Conservation (phyloP, 352 stramenopile genomes). For the Phytophthora hibernalis region DNA sequence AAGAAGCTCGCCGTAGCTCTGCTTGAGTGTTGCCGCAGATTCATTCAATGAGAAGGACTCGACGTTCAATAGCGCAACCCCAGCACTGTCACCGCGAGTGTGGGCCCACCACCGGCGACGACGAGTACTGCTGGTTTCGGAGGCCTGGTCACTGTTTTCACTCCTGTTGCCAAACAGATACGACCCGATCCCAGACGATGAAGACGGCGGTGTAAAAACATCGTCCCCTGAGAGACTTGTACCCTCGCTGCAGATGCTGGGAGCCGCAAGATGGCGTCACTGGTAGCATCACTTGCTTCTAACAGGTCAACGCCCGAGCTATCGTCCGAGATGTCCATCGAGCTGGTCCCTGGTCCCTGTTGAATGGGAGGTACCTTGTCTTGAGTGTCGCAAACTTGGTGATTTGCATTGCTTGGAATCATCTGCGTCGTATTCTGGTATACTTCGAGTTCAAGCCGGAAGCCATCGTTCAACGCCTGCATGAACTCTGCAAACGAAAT, state of each 20-base stretch:
- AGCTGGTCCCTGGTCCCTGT: constrained; percentile 10
- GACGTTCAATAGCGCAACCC: constrained; percentile 53
- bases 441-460: constrained; percentile 76
- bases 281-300: constrained; percentile 23
- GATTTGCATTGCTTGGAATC: constrained; percentile 18
- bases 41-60: constrained; percentile 68
- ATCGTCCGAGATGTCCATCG: constrained; percentile 36
- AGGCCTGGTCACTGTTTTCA: background rate
- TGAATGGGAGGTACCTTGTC: background rate
- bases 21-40: constrained; percentile 48
- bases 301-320: constrained; percentile 30
- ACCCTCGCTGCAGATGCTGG: constrained; percentile 5
- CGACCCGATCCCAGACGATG: constrained; percentile 25
- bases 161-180: constrained; percentile 21
- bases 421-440: constrained; percentile 52
- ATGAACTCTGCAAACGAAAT: constrained; percentile 82
- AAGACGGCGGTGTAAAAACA: constrained; percentile 33
- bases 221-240: constrained; percentile 10
- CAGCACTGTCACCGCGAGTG: constrained; percentile 27
- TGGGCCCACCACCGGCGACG: constrained; percentile 22
- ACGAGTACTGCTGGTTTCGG: constrained; percentile 1
- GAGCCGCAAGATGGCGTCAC: constrained; percentile 17
- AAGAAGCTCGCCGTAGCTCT: constrained; percentile 59
- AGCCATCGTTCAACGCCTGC: constrained; percentile 75
- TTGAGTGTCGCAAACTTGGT: background rate